These are phyloP conservation scores for Scutellaria minor DNA, from an alignment of 257 asterid genomes.

Conservation along the genomic window DNA sequence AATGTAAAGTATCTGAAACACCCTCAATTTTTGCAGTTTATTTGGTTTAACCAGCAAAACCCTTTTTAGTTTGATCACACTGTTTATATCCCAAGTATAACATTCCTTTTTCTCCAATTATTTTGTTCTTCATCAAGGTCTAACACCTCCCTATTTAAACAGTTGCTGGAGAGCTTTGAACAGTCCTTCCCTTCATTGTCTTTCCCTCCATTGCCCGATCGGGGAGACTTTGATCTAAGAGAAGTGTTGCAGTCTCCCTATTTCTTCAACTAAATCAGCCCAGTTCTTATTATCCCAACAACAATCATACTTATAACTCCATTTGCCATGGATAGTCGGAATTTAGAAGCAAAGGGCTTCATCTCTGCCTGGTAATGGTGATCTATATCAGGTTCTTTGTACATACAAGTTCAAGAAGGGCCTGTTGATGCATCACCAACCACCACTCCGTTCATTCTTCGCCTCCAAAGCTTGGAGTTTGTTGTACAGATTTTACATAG, in stretches of 20 bases:
- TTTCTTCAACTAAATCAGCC: slow-evolving; percentile 74
- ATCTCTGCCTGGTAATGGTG: slow-evolving; percentile 8
- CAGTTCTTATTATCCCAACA: slow-evolving; percentile 9
- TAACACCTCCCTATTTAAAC: slow-evolving; percentile 43
- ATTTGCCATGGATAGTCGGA: slow-evolving; percentile 23
- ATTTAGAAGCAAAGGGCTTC: slow-evolving; percentile 16
- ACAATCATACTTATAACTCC: slow-evolving; percentile 9
- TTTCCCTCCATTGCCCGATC: slow-evolving; percentile 91
- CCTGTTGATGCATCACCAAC: slow-evolving; percentile 9
- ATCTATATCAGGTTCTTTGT: slow-evolving; percentile 30
- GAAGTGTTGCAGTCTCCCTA: slow-evolving; percentile 83
- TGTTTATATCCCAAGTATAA: neutral
- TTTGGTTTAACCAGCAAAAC: slow-evolving; percentile 13
- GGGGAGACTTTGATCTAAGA: slow-evolving; percentile 82
- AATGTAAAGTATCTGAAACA: slow-evolving; percentile 55
- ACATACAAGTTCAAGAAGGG: slow-evolving; percentile 23
- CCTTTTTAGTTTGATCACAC: neutral
- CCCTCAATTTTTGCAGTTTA: slow-evolving; percentile 4
- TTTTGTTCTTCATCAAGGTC: slow-evolving; percentile 18
- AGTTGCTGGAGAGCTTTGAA: slow-evolving; percentile 82
- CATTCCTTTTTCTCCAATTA: neutral
- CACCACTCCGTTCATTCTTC: slow-evolving; percentile 30
- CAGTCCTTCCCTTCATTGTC: slow-evolving; percentile 71
- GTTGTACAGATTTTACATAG: slow-evolving; percentile 43
- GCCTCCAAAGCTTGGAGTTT: slow-evolving; percentile 27